A percentile compares a stretch with the other conserved stretches of the same genome.
Conservation (phyloP, 2,329 filamentous ascomycete genomes). For the Cordyceps cateniannulata region DNA sequence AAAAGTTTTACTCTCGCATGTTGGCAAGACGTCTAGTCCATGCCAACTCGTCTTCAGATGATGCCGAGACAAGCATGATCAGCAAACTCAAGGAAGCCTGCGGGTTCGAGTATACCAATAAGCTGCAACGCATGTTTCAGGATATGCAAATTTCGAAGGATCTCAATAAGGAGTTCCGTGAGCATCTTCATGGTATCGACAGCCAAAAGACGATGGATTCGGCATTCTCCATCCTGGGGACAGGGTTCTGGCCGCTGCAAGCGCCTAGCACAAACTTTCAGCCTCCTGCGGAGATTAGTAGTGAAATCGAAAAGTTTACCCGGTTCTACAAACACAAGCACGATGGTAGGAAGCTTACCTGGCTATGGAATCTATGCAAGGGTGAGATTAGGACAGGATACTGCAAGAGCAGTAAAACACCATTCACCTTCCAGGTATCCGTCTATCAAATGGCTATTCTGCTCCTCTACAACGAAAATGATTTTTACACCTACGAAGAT, state of each 20-base stretch:
- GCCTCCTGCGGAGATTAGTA: conserved; percentile 75
- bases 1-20: conserved; percentile 98
- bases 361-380: conserved; percentile 98
- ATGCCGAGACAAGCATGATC: conserved; percentile 99
- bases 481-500: conserved; percentile 79
- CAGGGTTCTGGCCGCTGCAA: conserved; percentile 92
- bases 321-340: conserved; percentile 96
- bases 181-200: conserved; percentile 51
- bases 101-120: conserved; percentile 98
- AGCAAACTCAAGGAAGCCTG: conserved; percentile 98
- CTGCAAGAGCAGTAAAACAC: conserved; percentile 79
- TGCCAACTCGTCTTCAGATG: conserved; percentile 90
- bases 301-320: conserved; percentile 83
- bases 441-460: conserved; percentile 97
- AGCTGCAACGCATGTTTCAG: conserved; percentile 99
- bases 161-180: conserved; percentile 82
- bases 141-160: conserved; percentile 99
- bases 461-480: conserved; percentile 87
- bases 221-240: conserved; percentile 87
- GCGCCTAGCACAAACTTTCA: conserved; percentile 84
- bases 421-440: conserved; percentile 95
- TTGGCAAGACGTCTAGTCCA: conserved; percentile 90
- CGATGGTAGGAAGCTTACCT: conserved; percentile 90
- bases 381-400: conserved; percentile 94
- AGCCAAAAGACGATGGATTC: conserved; percentile 72